Evolutionary conservation across 495 filamentous ascomycete species (phyloP).

Genomic region (Entonaema liquescens): DNA sequence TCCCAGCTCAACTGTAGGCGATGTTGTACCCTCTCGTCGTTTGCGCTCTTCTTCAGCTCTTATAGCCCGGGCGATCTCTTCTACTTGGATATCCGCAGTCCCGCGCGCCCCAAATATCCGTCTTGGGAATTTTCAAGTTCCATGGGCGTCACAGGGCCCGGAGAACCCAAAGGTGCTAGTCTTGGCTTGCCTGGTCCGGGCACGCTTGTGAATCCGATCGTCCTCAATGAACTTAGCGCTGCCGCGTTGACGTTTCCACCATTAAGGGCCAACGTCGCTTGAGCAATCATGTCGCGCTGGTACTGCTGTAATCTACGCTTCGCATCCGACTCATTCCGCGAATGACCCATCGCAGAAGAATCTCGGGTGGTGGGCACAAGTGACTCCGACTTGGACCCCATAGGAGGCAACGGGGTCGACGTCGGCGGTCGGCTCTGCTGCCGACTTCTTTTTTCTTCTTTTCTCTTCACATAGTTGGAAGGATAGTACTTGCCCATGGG

Average conservation of each 20-base stretch:
- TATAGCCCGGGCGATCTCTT: conserved; percentile 36
- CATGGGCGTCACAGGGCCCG: conserved; percentile 81
- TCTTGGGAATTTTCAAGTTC: conserved; percentile 62
- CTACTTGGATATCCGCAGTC: conserved; percentile 17
- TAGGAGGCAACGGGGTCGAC: conserved; percentile 27
- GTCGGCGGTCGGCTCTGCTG: conserved; percentile 26
- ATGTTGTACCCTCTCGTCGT: conserved; percentile 35
- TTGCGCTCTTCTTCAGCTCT: conserved; percentile 36
- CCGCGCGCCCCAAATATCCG: conserved; percentile 40
- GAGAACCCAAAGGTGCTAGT: conserved; percentile 73
- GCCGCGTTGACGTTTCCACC: conserved; percentile 49
- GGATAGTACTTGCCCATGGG: conserved; percentile 66
- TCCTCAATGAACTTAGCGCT: conserved; percentile 41
- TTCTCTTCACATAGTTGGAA: conserved; percentile 57
- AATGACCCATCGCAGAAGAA: conserved; percentile 29
- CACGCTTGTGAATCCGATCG: conserved; percentile 45
- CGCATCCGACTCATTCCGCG: conserved; percentile 55
- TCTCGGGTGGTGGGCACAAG: conserved; percentile 43
- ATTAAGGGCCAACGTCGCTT: conserved; percentile 57
- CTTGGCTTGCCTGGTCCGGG: conserved; percentile 67
- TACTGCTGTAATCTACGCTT: conserved; percentile 64
- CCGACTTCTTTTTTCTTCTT: conserved; percentile 41
- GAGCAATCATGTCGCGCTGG: conserved; percentile 67
- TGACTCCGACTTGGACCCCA: conserved; percentile 43
- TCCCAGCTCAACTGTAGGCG: conserved; percentile 34